Evolutionary conservation across 129 eudicot genomes (phyloP), one percentile per base, ranked within the genome.

Genomic region (Saposhnikovia divaricata): DNA sequence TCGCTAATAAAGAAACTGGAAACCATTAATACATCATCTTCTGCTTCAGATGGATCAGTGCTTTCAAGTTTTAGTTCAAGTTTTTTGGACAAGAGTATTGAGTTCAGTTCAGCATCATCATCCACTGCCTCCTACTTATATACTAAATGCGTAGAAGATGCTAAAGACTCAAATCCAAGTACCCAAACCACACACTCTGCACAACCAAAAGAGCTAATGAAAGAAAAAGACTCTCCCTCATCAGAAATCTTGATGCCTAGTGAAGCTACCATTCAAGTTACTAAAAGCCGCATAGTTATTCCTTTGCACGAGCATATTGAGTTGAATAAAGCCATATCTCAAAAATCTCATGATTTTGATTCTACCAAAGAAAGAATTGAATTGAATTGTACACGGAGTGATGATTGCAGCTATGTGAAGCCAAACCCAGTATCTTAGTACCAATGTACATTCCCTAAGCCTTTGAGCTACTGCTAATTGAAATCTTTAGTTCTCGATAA

Each of bases 1-100:
- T 80, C 78, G 50, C 82, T 93, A 27, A 81, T 85, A 87, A 88
- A 89, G 81, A 93, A 88, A 81, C 96, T 89, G 40, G 86, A 88
- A 46, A 82, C 89, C 72, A 43, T 85, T 78, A 87, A 87, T 34
- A 85, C 81, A 39, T 79, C 85, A 40, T 75, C 85, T 75, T n/a
- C 28, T 43, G 88, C 70, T 80, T 90, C 91, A 40, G 87, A 88
- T 83, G 91, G 84, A 80, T 85, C 90, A 68, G 80, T 82, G 46
- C 40, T 55, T 50, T 72, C 76, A 40, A 23, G 57, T 70, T 72
- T 27, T 13, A 21, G 40, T 70, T 88, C 87, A 70, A 70, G 89
- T 70, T 43, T 78, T 48, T 45, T 79, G 78, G 91, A 83, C 75
- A 87, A 71, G 75, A 81, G 87, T 73, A 19, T 27, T 23, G 90